A percentile compares a stretch with the other conserved stretches of the same genome.
phyloP scores from a whole-genome alignment of 441 rosid species.

The Arabidopsis hybrid region DNA sequence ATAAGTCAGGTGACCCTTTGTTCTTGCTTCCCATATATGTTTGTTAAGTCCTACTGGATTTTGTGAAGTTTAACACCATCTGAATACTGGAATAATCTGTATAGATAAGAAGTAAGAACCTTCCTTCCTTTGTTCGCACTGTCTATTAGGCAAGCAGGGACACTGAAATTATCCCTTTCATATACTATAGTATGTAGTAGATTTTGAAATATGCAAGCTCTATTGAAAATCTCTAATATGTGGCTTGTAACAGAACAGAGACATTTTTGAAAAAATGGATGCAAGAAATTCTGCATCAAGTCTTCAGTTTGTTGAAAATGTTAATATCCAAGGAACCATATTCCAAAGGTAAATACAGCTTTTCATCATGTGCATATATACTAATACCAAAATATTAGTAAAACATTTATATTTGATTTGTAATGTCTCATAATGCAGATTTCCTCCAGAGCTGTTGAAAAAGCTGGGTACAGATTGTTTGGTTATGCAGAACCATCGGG shows the following conservation, averaged over 20 bases:
- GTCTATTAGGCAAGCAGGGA: conserved; percentile 3
- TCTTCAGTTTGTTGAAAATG: conserved; percentile 66
- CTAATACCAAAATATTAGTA: no score
- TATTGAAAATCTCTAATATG: not conserved
- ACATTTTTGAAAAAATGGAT: conserved; percentile 75
- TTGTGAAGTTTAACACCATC: not conserved
- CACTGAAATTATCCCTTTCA: not conserved
- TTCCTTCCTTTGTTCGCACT: not conserved
- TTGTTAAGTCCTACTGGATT: not conserved
- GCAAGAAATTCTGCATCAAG: conserved; percentile 82
- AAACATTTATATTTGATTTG: not conserved
- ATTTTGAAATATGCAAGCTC: conserved; percentile 4
- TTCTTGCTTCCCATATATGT: not conserved
- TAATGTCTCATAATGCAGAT: conserved; percentile 54
- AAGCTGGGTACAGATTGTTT: conserved; percentile 83
- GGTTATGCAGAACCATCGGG: conserved; percentile 91
- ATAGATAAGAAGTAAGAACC: not conserved
- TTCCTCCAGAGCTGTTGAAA: conserved; percentile 67
- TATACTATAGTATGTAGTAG: not conserved
- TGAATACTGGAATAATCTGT: conserved; percentile 10
- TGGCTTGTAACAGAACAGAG: conserved; percentile 63
- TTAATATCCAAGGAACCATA: conserved; percentile 71
- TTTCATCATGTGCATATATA: not conserved
- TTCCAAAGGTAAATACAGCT: conserved; percentile 71
- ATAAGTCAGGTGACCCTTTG: conserved; percentile 63